A percentile compares a stretch with the other conserved stretches of the same genome.
Conservation (phyloP, 2,329 filamentous ascomycete genomes). For the Fusarium buxicola region DNA sequence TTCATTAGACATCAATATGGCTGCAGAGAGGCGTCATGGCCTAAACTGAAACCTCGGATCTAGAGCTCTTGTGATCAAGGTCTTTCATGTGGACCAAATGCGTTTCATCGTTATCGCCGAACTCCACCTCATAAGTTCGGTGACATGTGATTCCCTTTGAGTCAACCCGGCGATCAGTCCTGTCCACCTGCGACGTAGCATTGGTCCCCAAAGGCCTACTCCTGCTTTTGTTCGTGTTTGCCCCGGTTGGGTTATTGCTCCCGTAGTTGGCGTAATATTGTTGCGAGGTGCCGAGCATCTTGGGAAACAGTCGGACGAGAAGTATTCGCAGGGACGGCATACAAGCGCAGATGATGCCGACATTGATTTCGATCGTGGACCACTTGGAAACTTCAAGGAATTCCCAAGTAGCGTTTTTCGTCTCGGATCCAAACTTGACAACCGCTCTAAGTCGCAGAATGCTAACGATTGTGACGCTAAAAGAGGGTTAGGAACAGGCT, state of each 20-base stretch:
- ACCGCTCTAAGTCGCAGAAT: slow-evolving; percentile 52
- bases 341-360: slow-evolving; percentile 55
- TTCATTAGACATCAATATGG: slow-evolving; percentile 8
- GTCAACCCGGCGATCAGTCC: slow-evolving; percentile 28
- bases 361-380: slow-evolving; percentile 55
- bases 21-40: background rate
- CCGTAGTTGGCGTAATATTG: slow-evolving; percentile 46
- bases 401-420: slow-evolving; percentile 52
- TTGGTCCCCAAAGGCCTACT: slow-evolving; percentile 35
- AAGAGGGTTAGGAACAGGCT: slow-evolving; percentile 4
- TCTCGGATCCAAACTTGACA: slow-evolving; percentile 46
- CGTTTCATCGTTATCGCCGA: slow-evolving; percentile 48
- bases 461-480: slow-evolving; percentile 53
- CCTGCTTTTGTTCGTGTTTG: slow-evolving; percentile 18
- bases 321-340: slow-evolving; percentile 53
- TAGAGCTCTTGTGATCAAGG: slow-evolving; percentile 36
- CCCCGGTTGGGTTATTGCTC: slow-evolving; percentile 22
- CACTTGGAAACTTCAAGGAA: slow-evolving; percentile 48
- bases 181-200: slow-evolving; percentile 42
- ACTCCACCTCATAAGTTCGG: slow-evolving; percentile 52
- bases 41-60: slow-evolving; percentile 18
- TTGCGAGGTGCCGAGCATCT: slow-evolving; percentile 47
- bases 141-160: slow-evolving; percentile 49
- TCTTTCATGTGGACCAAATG: slow-evolving; percentile 49
- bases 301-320: slow-evolving; percentile 54